These are phyloP conservation scores for Dioscorea alata DNA, from an alignment of 106 monocot species.

Conservation along the genomic window DNA sequence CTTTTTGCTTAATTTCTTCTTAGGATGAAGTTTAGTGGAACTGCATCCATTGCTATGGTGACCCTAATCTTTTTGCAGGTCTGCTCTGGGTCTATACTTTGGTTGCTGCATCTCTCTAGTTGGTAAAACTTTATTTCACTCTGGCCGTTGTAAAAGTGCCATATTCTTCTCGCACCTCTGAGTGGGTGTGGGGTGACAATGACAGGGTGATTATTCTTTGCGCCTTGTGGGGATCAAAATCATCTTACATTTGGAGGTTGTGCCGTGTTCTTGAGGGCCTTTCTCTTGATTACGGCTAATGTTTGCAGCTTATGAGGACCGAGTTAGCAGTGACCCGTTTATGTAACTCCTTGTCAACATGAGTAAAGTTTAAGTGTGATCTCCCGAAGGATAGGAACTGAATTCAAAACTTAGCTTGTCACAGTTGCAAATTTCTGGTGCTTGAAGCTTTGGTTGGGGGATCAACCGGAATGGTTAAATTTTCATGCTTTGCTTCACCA, in stretches of 20 bases:
- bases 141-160: slow-evolving; percentile 28
- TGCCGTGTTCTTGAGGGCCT: slow-evolving; percentile 65
- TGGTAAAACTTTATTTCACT: slow-evolving; percentile 20
- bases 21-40: no score
- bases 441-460: no score
- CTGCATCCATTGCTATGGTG: no score
- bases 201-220: slow-evolving; percentile 14
- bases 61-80: neutral
- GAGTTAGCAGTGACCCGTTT: neutral
- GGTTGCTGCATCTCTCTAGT: neutral
- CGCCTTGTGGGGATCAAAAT: slow-evolving; percentile 20
- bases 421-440: no score
- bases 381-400: neutral
- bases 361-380: neutral
- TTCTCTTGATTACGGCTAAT: slow-evolving; percentile 87
- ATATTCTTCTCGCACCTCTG: slow-evolving; percentile 26
- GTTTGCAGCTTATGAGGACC: neutral
- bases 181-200: slow-evolving; percentile 50
- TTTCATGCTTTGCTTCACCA: slow-evolving; percentile 48
- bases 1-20: no score
- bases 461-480: slow-evolving; percentile 33
- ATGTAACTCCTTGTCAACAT: neutral
- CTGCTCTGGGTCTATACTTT: neutral
- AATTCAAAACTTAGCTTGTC: neutral
- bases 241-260: slow-evolving; percentile 53